Percentiles rank a stretch among this genome's conserved stretches.
phyloP scores from a whole-genome alignment of 257 asterid genomes.

The Nicotiana attenuata region DNA sequence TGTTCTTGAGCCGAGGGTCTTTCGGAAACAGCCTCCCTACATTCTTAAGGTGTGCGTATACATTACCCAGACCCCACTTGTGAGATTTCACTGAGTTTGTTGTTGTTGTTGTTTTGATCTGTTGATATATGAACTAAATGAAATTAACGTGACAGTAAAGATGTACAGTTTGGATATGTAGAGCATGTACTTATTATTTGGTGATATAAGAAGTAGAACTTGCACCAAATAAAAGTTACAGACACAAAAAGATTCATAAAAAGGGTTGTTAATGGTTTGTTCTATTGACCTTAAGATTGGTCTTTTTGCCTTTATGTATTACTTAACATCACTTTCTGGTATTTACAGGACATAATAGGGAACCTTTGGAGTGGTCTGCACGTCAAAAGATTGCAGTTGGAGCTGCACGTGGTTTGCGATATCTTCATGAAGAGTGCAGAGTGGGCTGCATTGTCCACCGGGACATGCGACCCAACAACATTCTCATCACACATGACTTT shows the following conservation, averaged over 20 bases:
- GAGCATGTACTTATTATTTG: background rate
- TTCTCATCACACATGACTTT: constrained; percentile 90
- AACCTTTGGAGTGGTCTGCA: constrained; percentile 70
- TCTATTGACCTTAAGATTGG: background rate
- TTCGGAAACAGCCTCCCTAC: no score
- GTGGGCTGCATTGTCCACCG: constrained; percentile 97
- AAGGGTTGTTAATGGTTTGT: background rate
- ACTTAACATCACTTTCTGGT: constrained; percentile 1
- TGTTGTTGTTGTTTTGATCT: no score
- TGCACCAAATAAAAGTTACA: background rate
- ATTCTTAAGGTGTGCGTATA: no score
- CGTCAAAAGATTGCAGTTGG: constrained; percentile 86
- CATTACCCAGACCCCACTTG: no score
- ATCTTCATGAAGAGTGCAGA: constrained; percentile 95
- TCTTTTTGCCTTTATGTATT: background rate
- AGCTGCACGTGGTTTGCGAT: constrained; percentile 90
- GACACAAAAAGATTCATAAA: background rate
- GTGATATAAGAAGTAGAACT: background rate
- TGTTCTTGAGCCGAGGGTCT: no score
- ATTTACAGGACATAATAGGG: constrained; percentile 52
- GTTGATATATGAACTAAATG: background rate
- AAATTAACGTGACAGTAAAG: background rate
- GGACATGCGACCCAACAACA: constrained; percentile 93
- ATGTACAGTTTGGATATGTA: background rate
- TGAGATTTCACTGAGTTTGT: no score